Conservation (phyloP, 83 land plant species). For the Diphasiastrum complanatum region DNA sequence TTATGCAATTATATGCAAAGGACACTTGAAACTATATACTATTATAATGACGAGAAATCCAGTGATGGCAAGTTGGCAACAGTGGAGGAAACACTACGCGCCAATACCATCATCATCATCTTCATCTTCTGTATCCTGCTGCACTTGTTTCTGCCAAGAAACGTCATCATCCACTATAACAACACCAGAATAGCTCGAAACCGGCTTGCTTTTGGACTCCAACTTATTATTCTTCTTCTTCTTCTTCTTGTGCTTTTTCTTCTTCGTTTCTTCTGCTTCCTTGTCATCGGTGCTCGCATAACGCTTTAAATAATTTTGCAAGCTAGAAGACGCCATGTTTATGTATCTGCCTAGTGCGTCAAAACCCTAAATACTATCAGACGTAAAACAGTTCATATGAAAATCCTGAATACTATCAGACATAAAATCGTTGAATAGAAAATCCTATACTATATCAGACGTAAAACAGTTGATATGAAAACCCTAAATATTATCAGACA, state of each 20-base stretch:
- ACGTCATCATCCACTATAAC: constrained; percentile 28
- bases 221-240: not conserved
- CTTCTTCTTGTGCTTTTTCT: constrained; percentile 20
- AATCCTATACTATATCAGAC: too few species aligned
- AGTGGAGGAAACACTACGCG: too few species aligned
- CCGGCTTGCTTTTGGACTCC: not conserved
- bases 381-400: too few species aligned
- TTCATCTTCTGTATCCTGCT: constrained; percentile 24
- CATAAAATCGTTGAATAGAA: too few species aligned
- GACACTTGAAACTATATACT: not conserved
- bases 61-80: too few species aligned
- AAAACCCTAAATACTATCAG: too few species aligned
- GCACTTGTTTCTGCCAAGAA: constrained; percentile 27
- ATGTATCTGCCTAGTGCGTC: too few species aligned
- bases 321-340: too few species aligned
- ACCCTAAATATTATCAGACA: too few species aligned
- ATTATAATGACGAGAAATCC: not conserved
- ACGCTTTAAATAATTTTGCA: constrained; percentile 32
- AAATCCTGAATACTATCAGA: too few species aligned
- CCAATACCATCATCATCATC: constrained; percentile 19
- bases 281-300: constrained; percentile 11
- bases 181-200: constrained; percentile 4
- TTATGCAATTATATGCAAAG: not conserved
- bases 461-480: too few species aligned
- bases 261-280: constrained; percentile 14